Conservation (phyloP, 2,329 filamentous ascomycete species). For the Neonectria sp. region DNA sequence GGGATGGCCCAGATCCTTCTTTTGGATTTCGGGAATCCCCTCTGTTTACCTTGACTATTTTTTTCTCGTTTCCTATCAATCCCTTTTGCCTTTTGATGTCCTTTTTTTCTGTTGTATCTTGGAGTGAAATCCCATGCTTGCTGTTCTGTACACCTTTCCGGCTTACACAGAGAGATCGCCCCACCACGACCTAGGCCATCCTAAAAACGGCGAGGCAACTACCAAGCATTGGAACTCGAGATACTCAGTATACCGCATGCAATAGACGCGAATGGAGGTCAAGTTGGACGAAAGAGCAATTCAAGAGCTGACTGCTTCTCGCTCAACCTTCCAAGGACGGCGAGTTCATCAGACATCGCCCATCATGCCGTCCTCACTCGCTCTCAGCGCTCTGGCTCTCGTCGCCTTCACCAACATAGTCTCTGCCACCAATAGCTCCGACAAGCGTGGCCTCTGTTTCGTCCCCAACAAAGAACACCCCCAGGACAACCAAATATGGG, state of each 20-base stretch:
- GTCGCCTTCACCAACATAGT: slow-evolving; percentile 42
- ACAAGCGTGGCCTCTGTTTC: slow-evolving; percentile 82
- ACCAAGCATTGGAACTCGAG: neutral
- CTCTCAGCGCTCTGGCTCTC: slow-evolving; percentile 29
- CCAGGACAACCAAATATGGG: slow-evolving; percentile 78
- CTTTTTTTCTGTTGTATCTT: neutral
- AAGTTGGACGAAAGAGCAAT: neutral
- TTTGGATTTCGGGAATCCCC: neutral
- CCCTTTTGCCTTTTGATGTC: neutral
- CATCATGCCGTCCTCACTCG: slow-evolving; percentile 30
- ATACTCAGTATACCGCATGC: neutral
- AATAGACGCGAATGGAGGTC: neutral
- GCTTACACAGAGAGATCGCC: neutral
- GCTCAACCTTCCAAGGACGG: neutral
- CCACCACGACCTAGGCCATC: neutral
- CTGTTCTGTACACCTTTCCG: neutral
- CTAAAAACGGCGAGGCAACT: neutral
- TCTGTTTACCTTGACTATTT: neutral
- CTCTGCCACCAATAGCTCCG: slow-evolving; percentile 49
- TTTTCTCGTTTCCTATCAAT: neutral
- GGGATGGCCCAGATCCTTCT: neutral
- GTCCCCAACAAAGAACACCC: slow-evolving; percentile 69
- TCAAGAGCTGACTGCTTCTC: neutral
- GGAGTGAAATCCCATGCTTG: neutral
- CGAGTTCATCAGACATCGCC: neutral